phyloP scores from a whole-genome alignment of 371 early-diverging fungal species.

The Zychaea mexicana region DNA sequence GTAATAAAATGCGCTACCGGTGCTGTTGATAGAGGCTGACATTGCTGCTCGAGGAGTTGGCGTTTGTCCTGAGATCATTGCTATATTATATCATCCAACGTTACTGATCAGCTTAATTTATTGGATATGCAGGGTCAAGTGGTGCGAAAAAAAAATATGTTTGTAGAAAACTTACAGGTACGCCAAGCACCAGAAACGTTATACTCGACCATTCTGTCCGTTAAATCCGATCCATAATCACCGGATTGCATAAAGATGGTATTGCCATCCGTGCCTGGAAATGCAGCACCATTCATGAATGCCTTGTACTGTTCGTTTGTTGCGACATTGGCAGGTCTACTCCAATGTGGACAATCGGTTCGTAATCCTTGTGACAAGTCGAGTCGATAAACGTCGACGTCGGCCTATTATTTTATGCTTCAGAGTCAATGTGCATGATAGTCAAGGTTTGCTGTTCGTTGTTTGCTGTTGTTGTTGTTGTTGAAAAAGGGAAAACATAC shows the following conservation, averaged over 20 bases:
- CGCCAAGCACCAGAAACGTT: constrained; percentile 13
- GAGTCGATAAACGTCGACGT: constrained; percentile 5
- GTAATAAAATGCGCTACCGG: constrained; percentile 18
- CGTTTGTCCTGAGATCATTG: constrained; percentile 4
- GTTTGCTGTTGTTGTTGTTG: neutral
- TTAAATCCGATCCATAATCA: constrained; percentile 8
- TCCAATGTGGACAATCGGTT: constrained; percentile 11
- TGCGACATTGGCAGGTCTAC: neutral
- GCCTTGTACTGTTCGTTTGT: constrained; percentile 11
- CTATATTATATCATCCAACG: constrained; percentile 1
- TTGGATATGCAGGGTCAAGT: no score
- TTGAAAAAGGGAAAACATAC: constrained; percentile 1
- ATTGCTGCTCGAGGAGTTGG: constrained; percentile 15
- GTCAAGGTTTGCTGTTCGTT: neutral
- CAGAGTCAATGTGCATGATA: neutral
- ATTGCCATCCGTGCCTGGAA: neutral
- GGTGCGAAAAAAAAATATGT: neutral
- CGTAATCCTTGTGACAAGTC: constrained; percentile 10
- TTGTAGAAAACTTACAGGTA: constrained; percentile 4
- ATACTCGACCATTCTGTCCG: constrained; percentile 6
- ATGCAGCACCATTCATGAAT: constrained; percentile 18
- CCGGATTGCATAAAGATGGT: constrained; percentile 18
- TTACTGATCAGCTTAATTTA: neutral
- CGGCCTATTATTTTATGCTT: constrained; percentile 4
- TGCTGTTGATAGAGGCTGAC: constrained; percentile 14